phyloP scores from a whole-genome alignment of 2,329 filamentous ascomycete genomes.

The Penicillium sp. region DNA sequence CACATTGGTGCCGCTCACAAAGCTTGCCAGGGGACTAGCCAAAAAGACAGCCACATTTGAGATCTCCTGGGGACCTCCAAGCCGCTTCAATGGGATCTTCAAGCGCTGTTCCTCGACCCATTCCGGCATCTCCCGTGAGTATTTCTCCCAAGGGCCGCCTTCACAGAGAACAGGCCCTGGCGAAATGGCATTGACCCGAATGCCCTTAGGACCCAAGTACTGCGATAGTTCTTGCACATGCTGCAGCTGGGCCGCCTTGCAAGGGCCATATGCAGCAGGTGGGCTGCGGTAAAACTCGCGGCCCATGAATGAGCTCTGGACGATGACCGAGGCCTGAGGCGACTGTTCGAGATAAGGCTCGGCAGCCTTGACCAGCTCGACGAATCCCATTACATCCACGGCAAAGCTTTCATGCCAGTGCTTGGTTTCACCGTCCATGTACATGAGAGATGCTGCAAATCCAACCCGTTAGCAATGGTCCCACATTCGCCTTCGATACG shows the following conservation, averaged over 20 bases:
- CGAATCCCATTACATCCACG: slow-evolving; percentile 22
- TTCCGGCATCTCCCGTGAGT: slow-evolving; percentile 8
- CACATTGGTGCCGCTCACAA: slow-evolving; percentile 16
- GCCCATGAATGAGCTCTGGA: slow-evolving; percentile 22
- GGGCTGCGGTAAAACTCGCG: slow-evolving; percentile 23
- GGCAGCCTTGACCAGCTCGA: slow-evolving; percentile 15
- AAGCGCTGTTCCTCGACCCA: slow-evolving; percentile 21
- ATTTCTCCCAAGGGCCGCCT: slow-evolving; percentile 17
- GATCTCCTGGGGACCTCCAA: slow-evolving; percentile 23
- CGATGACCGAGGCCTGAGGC: slow-evolving; percentile 19
- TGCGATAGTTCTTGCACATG: slow-evolving; percentile 24
- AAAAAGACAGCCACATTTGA: slow-evolving; percentile 26
- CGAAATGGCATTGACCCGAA: slow-evolving; percentile 31
- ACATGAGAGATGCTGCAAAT: slow-evolving; percentile 16
- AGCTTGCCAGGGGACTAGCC: slow-evolving; percentile 20
- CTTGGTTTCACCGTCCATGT: slow-evolving; percentile 14
- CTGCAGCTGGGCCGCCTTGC: slow-evolving; percentile 23
- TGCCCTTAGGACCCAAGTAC: slow-evolving; percentile 22
- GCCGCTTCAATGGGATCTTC: slow-evolving; percentile 18
- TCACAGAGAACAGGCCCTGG: slow-evolving; percentile 24
- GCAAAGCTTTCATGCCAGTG: slow-evolving; percentile 18
- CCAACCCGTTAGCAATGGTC: not conserved
- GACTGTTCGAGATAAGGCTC: slow-evolving; percentile 17
- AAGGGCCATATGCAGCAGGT: slow-evolving; percentile 22
- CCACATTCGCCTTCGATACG: no score